Evolutionary conservation across 768 basidiomycete genomes (phyloP).

Genomic region (Mycena galericulata): DNA sequence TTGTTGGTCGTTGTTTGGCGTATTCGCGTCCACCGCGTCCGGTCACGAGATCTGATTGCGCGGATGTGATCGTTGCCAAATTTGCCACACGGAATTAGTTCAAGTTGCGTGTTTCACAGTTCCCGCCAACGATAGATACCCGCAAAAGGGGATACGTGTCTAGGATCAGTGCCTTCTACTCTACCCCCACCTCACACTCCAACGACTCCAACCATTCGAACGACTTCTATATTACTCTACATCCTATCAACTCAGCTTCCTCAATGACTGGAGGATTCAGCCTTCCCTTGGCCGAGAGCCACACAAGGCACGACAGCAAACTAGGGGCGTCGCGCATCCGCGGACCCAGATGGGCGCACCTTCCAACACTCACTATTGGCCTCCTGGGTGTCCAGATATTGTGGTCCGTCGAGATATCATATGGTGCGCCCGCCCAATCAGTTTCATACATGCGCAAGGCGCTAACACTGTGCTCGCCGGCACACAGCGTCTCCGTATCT

Average conservation of each 20-base stretch:
- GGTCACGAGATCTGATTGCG: too few relatives aligned
- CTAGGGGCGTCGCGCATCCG: conserved; percentile 68
- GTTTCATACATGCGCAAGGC: neutral
- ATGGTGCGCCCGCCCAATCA: conserved; percentile 58
- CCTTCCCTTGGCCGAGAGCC: conserved; percentile 18
- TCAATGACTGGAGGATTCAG: conserved; percentile 17
- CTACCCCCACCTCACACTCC: neutral
- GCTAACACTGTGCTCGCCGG: conserved; percentile 15
- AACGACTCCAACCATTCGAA: neutral
- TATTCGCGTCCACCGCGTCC: neutral
- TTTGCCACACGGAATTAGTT: too few relatives aligned
- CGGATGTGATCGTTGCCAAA: too few relatives aligned
- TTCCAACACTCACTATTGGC: conserved; percentile 81
- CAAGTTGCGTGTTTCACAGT: neutral
- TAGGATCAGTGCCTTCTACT: neutral
- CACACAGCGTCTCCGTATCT: conserved; percentile 83
- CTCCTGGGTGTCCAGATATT: conserved; percentile 88
- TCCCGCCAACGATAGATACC: neutral
- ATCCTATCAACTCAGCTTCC: neutral
- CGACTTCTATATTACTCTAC: neutral
- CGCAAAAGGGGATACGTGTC: conserved; percentile 14
- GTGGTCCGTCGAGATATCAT: conserved; percentile 97
- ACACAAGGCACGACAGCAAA: conserved; percentile 45
- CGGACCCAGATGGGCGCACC: conserved; percentile 75
- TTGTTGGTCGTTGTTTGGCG: too few relatives aligned